phyloP scores from a whole-genome alignment of 2,329 filamentous ascomycete genomes.

The Rhynchosporium secalis region DNA sequence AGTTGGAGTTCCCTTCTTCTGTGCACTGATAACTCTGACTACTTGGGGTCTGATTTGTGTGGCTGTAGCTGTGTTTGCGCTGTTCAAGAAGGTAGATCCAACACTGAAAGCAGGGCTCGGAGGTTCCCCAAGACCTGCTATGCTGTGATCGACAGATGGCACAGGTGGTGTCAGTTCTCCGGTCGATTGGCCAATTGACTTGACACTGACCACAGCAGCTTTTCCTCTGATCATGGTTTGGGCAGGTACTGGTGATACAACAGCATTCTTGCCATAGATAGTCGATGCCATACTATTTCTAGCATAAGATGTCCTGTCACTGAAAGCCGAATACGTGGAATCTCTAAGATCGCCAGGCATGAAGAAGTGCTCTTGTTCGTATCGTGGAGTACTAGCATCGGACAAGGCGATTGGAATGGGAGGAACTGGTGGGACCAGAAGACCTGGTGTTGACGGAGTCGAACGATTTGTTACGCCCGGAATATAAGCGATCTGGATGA shows the following conservation, averaged over 20 bases:
- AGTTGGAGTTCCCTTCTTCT: constrained; percentile 46
- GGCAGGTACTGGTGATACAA: constrained; percentile 75
- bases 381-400: constrained; percentile 56
- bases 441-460: constrained; percentile 74
- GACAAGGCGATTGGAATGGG: constrained; percentile 76
- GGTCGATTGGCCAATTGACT: constrained; percentile 61
- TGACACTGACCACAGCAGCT: constrained; percentile 91
- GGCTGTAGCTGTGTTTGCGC: constrained; percentile 56
- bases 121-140: constrained; percentile 51
- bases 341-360: constrained; percentile 87
- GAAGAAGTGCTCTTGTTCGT: constrained; percentile 87
- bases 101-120: constrained; percentile 64
- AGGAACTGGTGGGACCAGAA: constrained; percentile 88
- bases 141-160: constrained; percentile 67
- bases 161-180: constrained; percentile 66
- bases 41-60: constrained; percentile 61
- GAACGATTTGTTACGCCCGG: constrained; percentile 94
- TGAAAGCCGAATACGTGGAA: constrained; percentile 81
- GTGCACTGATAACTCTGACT: constrained; percentile 55
- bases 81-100: constrained; percentile 68
- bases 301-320: constrained; percentile 62
- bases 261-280: constrained; percentile 88
- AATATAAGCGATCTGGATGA: constrained; percentile 99
- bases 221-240: constrained; percentile 86
- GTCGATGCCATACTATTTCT: constrained; percentile 84